Conservation (phyloP, 768 basidiomycete species). For the Agaricus subrufescens region DNA sequence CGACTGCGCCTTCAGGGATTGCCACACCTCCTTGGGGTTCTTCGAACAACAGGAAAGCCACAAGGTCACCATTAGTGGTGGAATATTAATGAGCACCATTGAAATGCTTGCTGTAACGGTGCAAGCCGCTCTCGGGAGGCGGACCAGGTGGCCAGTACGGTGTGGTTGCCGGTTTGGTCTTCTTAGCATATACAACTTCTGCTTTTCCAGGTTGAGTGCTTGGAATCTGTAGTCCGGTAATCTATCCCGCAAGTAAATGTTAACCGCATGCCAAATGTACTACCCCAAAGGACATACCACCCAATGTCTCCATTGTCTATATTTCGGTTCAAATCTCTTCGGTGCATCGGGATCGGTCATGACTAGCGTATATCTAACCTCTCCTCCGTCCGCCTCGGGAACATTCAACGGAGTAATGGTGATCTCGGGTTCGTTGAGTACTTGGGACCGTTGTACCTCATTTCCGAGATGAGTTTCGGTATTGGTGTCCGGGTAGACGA, state of each 20-base stretch:
- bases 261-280: too few relatives aligned
- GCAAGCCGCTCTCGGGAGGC: constrained; percentile 45
- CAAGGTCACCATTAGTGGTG: not conserved
- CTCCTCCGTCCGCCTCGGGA: constrained; percentile 19
- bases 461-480: constrained; percentile 26
- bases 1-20: constrained; percentile 40
- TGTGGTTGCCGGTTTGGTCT: constrained; percentile 43
- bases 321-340: constrained; percentile 41
- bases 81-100: not conserved
- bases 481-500: not conserved
- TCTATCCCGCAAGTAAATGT: constrained; percentile 13
- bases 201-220: constrained; percentile 19
- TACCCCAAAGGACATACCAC: constrained; percentile 30
- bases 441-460: constrained; percentile 26
- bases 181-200: constrained; percentile 29
- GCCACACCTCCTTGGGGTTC: constrained; percentile 42
- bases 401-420: constrained; percentile 34
- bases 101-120: constrained; percentile 47
- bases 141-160: constrained; percentile 57
- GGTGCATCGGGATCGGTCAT: constrained; percentile 61
- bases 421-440: constrained; percentile 47
- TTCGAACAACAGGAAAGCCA: constrained; percentile 56
- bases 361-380: constrained; percentile 45
- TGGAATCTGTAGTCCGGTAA: constrained; percentile 32
- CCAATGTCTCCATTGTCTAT: constrained; percentile 54